These are phyloP conservation scores for Aspergillus sp. DNA, from an alignment of 2,329 filamentous ascomycete species.

Conservation along the genomic window DNA sequence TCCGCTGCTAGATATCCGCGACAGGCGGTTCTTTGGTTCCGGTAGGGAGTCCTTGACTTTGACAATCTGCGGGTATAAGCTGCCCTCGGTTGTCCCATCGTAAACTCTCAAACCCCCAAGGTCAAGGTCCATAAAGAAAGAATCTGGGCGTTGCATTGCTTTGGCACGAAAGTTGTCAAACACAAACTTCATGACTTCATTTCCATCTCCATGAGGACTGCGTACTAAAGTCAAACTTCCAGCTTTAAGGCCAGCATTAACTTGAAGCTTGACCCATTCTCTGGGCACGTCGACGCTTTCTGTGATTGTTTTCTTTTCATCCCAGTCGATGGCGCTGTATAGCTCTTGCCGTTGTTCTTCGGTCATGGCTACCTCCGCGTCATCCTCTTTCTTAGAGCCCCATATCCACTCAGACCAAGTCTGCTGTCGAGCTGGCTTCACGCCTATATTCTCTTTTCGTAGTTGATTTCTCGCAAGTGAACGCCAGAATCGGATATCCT, in stretches of 20 bases:
- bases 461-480: conserved; percentile 91
- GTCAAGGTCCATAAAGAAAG: conserved; percentile 81
- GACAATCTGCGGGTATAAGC: conserved; percentile 91
- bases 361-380: conserved; percentile 82
- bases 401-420: conserved; percentile 92
- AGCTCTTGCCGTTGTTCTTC: conserved; percentile 95
- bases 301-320: conserved; percentile 87
- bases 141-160: conserved; percentile 85
- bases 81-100: conserved; percentile 90
- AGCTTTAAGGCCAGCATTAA: conserved; percentile 90
- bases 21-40: conserved; percentile 46
- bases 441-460: conserved; percentile 88
- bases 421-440: conserved; percentile 69
- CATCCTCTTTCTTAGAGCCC: conserved; percentile 72
- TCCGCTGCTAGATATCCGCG: conserved; percentile 30
- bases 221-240: conserved; percentile 94
- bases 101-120: conserved; percentile 92
- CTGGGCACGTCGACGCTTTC: conserved; percentile 86
- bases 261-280: conserved; percentile 87
- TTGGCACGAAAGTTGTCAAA: conserved; percentile 95
- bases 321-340: conserved; percentile 97
- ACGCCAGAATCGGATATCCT: conserved; percentile 96
- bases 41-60: conserved; percentile 83
- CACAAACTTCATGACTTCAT: conserved; percentile 83
- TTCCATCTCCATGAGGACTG: conserved; percentile 72